phyloP scores from a whole-genome alignment of 2,329 filamentous ascomycete species.

The Sporothrix euskadiensis region DNA sequence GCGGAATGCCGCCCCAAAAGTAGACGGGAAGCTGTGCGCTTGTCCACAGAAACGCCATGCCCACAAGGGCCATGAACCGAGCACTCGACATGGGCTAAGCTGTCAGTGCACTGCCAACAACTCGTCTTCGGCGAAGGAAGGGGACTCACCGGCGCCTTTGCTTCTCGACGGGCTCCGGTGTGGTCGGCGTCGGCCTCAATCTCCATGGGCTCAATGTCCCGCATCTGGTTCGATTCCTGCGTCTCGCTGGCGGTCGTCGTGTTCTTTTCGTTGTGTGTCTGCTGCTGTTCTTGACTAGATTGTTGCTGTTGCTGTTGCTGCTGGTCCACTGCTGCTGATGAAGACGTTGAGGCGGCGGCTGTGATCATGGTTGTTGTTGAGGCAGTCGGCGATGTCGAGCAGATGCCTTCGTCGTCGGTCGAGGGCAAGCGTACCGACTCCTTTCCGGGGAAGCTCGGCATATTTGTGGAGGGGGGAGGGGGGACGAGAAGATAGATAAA shows the following conservation, averaged over 20 bases:
- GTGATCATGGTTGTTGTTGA: constrained; percentile 28
- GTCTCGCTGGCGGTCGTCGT: not conserved
- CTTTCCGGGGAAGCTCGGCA: constrained; percentile 2
- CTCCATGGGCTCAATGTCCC: constrained; percentile 14
- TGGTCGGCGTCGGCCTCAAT: not conserved
- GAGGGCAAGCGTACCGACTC: constrained; percentile 24
- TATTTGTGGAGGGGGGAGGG: not conserved
- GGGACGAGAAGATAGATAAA: not conserved
- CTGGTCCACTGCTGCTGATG: not conserved
- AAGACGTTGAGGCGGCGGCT: constrained; percentile 18
- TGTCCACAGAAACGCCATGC: constrained; percentile 38
- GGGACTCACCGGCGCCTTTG: not conserved
- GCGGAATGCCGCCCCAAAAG: constrained; percentile 46
- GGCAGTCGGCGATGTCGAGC: constrained; percentile 15
- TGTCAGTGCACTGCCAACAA: not conserved
- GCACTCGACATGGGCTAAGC: constrained; percentile 23
- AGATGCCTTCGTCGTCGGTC: constrained; percentile 19
- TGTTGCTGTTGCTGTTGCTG: not conserved
- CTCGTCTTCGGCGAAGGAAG: not conserved
- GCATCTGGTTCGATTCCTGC: not conserved
- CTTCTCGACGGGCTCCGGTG: not conserved
- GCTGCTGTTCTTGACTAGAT: not conserved
- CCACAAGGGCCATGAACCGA: constrained; percentile 36
- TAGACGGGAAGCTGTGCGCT: constrained; percentile 38
- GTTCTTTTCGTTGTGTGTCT: not conserved